Percentiles rank a stretch among this genome's conserved stretches.
phyloP scores from a whole-genome alignment of 345 rosid genomes.

The Populus deltoides region DNA sequence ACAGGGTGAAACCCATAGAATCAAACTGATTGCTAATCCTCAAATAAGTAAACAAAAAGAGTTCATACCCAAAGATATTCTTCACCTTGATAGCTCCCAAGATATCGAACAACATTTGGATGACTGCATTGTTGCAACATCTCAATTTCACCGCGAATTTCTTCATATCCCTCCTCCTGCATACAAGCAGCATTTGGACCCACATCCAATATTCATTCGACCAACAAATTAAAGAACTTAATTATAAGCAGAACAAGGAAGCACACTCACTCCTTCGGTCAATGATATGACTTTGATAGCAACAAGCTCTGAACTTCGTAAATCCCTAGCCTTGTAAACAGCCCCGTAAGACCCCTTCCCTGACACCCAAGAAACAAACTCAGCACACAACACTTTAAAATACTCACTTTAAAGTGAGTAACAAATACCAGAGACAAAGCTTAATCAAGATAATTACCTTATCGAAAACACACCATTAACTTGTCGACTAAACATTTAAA shows the following conservation, averaged over 20 bases:
- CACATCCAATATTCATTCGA: conserved; percentile 5
- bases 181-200: conserved; percentile 16
- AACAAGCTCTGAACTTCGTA: conserved; percentile 90
- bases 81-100: conserved; percentile 98
- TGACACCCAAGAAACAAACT: conserved; percentile 34
- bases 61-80: conserved; percentile 82
- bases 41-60: not conserved
- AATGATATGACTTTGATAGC: conserved; percentile 96
- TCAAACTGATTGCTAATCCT: not conserved
- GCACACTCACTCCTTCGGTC: conserved; percentile 69
- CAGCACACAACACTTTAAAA: not conserved
- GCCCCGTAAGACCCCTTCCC: conserved; percentile 99
- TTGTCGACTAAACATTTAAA: not conserved
- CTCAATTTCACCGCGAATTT: conserved; percentile 97
- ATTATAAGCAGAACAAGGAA: conserved; percentile 12
- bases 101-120: conserved; percentile 92
- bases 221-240: not conserved
- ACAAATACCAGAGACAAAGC: not conserved
- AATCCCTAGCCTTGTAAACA: conserved; percentile 94
- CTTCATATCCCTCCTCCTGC: conserved; percentile 98
- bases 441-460: not conserved
- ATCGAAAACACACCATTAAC: not conserved
- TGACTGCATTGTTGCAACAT: conserved; percentile 98
- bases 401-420: not conserved
- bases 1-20: conserved; percentile 10